These are phyloP conservation scores for Podospora pseudopauciseta DNA, from an alignment of 495 filamentous ascomycete genomes.

Conservation along the genomic window DNA sequence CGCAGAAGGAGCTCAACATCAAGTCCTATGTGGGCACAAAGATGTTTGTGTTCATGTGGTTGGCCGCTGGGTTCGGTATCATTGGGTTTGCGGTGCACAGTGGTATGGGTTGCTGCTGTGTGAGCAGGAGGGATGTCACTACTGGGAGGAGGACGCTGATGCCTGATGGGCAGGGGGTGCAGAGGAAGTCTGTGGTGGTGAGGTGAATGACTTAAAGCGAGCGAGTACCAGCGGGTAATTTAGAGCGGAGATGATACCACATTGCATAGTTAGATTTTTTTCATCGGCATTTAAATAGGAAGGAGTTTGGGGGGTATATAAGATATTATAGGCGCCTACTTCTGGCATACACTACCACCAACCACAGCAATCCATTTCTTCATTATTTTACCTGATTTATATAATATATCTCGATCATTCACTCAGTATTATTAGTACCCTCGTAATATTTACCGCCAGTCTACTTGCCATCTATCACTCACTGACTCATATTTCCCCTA, in stretches of 20 bases:
- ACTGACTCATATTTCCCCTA: too few species aligned
- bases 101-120: conserved; percentile 70
- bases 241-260: not conserved
- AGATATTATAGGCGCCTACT: not conserved
- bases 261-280: not conserved
- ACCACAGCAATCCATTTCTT: too few species aligned
- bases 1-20: conserved; percentile 67
- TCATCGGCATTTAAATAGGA: not conserved
- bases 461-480: too few species aligned
- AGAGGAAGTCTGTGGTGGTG: not conserved
- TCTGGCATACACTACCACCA: too few species aligned
- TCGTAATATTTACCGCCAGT: too few species aligned
- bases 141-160: conserved; percentile 39
- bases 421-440: too few species aligned
- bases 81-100: conserved; percentile 68
- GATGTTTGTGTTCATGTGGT: conserved; percentile 93
- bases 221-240: not conserved
- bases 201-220: not conserved
- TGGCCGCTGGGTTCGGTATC: conserved; percentile 62
- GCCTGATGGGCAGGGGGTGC: conserved; percentile 10
- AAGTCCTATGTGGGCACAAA: conserved; percentile 59
- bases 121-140: conserved; percentile 55
- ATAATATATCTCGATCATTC: too few species aligned
- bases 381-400: too few species aligned
- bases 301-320: not conserved